Evolutionary conservation across 192 early-diverging fungal species (phyloP).

Genomic region (Funneliformis geosporum): DNA sequence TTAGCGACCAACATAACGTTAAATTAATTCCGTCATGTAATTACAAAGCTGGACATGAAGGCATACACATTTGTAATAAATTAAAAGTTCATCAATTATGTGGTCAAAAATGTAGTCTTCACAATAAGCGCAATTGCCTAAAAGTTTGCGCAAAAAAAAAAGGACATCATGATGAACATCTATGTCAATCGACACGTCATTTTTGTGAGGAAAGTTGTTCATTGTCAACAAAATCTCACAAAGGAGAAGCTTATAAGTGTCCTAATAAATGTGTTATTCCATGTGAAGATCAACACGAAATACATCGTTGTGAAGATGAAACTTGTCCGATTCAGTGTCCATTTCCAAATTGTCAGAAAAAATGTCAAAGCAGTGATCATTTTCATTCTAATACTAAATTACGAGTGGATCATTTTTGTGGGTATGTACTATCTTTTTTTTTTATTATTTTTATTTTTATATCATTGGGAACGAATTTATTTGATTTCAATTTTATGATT

Average conservation of each 20-base stretch:
- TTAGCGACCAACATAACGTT: conserved; percentile 9
- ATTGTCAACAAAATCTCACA: conserved; percentile 9
- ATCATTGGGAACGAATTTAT: neutral
- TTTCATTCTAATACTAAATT: conserved; percentile 12
- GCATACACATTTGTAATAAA: conserved; percentile 19
- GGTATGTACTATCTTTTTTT: neutral
- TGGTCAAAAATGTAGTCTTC: neutral
- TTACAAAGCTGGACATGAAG: conserved; percentile 25
- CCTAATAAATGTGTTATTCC: conserved; percentile 16
- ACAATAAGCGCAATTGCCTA: conserved; percentile 14
- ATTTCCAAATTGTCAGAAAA: conserved; percentile 1
- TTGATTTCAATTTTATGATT: neutral
- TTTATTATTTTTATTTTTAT: neutral
- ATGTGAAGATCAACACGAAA: neutral
- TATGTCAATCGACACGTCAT: conserved; percentile 27
- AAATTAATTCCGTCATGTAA: conserved; percentile 26
- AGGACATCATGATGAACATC: conserved; percentile 26
- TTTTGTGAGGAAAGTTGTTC: conserved; percentile 34
- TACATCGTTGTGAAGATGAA: conserved; percentile 24
- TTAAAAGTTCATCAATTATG: neutral
- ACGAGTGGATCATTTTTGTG: conserved; percentile 24
- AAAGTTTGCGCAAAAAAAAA: conserved; percentile 29
- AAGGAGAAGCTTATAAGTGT: conserved; percentile 12
- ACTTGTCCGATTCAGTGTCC: conserved; percentile 28
- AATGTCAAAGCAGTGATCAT: conserved; percentile 24